These are phyloP conservation scores for Cladophialophora exuberans DNA, from an alignment of 2,329 filamentous ascomycete species.

Conservation along the genomic window DNA sequence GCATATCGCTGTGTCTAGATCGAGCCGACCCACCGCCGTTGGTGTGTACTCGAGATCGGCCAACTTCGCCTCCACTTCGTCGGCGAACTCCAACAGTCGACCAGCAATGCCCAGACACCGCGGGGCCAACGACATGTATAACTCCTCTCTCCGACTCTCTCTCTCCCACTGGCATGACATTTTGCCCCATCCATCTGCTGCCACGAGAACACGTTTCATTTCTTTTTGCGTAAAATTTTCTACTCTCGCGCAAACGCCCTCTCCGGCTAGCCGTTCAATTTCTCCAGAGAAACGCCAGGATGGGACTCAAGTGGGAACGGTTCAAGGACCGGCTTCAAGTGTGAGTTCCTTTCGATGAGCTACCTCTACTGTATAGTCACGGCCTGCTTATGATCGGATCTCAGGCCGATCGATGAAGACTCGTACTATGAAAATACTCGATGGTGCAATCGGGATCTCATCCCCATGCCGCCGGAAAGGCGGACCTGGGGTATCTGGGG, in stretches of 20 bases:
- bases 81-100: not conserved
- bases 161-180: constrained; percentile 4
- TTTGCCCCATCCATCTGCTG: constrained; percentile 13
- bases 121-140: constrained; percentile 18
- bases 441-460: constrained; percentile 38
- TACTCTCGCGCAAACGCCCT: not conserved
- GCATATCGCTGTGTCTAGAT: constrained; percentile 1
- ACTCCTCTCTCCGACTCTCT: constrained; percentile 12
- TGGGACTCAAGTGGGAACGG: constrained; percentile 21
- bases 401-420: constrained; percentile 32
- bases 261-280: not conserved
- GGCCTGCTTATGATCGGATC: constrained; percentile 5
- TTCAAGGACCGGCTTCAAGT: constrained; percentile 21
- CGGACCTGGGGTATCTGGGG: constrained; percentile 37
- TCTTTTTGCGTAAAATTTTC: constrained; percentile 13
- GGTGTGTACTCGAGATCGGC: constrained; percentile 11
- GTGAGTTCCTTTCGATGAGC: constrained; percentile 1
- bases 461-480: constrained; percentile 36
- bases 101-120: not conserved
- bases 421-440: constrained; percentile 33
- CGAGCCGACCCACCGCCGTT: not conserved
- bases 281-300: constrained; percentile 2
- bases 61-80: constrained; percentile 13
- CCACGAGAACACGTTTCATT: not conserved
- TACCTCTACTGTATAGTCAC: not conserved